These are phyloP conservation scores for Evernia prunastri DNA, from an alignment of 495 filamentous ascomycete species.

Conservation along the genomic window DNA sequence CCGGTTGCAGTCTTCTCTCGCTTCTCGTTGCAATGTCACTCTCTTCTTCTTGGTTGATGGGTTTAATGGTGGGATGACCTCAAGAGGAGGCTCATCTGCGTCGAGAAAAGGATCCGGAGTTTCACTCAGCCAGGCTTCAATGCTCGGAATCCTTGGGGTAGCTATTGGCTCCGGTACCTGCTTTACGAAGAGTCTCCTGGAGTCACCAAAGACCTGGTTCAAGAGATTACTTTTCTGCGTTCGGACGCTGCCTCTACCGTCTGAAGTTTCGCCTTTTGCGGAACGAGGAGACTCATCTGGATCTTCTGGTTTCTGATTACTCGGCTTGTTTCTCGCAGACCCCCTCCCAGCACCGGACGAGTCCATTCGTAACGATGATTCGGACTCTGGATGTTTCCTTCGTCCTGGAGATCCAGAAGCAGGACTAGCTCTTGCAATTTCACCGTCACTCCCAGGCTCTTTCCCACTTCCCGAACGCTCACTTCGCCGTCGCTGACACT, in stretches of 20 bases:
- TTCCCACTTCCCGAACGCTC: conserved; percentile 16
- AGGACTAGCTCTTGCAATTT: conserved; percentile 6
- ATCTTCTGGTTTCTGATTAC: conserved; percentile 11
- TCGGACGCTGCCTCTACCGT: conserved; percentile 26
- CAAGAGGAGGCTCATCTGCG: conserved; percentile 33
- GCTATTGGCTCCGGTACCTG: conserved; percentile 48
- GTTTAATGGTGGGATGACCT: conserved; percentile 38
- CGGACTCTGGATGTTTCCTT: conserved; percentile 13
- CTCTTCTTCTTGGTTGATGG: conserved; percentile 24
- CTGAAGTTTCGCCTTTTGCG: conserved; percentile 6
- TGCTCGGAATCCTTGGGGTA: conserved; percentile 49
- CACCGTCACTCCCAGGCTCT: neutral
- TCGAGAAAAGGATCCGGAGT: conserved; percentile 71
- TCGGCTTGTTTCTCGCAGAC: neutral
- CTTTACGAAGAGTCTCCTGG: conserved; percentile 49
- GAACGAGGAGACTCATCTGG: conserved; percentile 11
- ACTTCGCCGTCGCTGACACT: conserved; percentile 17
- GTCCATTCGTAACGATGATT: neutral
- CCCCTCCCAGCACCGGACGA: conserved; percentile 1
- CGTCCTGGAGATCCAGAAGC: neutral
- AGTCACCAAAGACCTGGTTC: conserved; percentile 46
- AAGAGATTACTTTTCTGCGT: conserved; percentile 44
- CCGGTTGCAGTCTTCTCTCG: conserved; percentile 23
- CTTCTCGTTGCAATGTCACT: conserved; percentile 13
- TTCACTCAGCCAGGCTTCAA: conserved; percentile 70